Base-by-base conservation (phyloP, 2,329 filamentous ascomycete genomes). In the Davidsoniella australis region DNA sequence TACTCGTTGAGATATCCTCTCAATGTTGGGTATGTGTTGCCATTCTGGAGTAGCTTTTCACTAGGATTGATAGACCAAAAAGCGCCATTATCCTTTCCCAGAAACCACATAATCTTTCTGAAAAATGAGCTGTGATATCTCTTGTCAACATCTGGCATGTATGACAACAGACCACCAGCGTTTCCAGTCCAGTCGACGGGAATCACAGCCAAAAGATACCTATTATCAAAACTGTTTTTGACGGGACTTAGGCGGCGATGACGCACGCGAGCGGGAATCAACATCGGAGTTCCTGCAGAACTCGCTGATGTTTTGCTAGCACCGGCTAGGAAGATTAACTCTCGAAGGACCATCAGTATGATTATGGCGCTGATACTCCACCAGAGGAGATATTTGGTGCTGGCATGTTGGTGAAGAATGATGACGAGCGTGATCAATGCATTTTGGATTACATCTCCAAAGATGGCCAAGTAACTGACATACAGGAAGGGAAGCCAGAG, bases 151-250 rank as follows among this genome's bases (percentile, higher is more conserved):
- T 16, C 39, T 5, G 20, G 57, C 49, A 66, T 65, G 5, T 63
- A 62, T 2, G 78, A 80, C 33, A 84, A 58, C 54, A 81, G 65
- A 8, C 70, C 70, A 42, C 70, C 71, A n/a, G 67, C 63, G 40
- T 64, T 64, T 5, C 77, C 79, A 46, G 65, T 64, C 61, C 73
- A 78, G n/a, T 72, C 72, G 20, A 86, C 69, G 0, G 81, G 82
- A 39, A 83, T 68, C 0, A 82, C 81, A 23, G 78, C 75, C 42
- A 79, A 68, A 1, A 87, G 70, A 59, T 86, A 85, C 0, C 79
- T 78, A 58, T 85, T 85, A 1, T 67, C 67, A 58, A 88, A 87
- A 0, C 70, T 70, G 58, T 86, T 78, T 52, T 71, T 75, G 58
- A 76, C 70, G 0, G 82, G 82, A 51, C 80, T 78, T n/a, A 81